Conservation (phyloP, 2,329 filamentous ascomycete genomes). For the Penicillium sp. region DNA sequence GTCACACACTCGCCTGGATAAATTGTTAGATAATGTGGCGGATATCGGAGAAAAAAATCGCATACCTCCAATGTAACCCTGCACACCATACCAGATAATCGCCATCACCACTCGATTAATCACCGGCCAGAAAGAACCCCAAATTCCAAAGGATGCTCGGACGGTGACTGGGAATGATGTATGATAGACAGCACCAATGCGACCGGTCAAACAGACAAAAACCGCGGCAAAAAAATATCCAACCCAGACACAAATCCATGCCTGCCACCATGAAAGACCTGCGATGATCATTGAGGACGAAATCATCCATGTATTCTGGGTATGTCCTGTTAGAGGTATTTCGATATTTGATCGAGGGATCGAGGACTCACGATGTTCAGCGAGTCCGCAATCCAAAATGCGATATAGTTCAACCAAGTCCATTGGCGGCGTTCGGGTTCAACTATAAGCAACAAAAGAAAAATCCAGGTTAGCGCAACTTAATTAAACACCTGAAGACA, state of each 20-base stretch:
- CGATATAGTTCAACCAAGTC: slow-evolving; percentile 84
- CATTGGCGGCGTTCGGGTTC: slow-evolving; percentile 79
- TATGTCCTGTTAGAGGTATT: slow-evolving; percentile 11
- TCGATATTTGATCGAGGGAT: background rate
- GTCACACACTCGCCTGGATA: slow-evolving; percentile 71
- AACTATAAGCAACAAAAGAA: slow-evolving; percentile 55
- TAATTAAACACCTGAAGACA: background rate
- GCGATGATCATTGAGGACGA: slow-evolving; percentile 76
- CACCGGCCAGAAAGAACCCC: slow-evolving; percentile 85
- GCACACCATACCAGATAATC: slow-evolving; percentile 82
- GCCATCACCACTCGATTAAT: slow-evolving; percentile 87
- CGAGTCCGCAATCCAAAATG: slow-evolving; percentile 81
- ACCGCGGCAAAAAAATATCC: slow-evolving; percentile 75
- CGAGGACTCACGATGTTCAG: slow-evolving; percentile 67
- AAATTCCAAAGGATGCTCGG: slow-evolving; percentile 80
- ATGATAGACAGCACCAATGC: slow-evolving; percentile 84
- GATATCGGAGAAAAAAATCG: background rate
- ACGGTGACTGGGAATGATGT: slow-evolving; percentile 83
- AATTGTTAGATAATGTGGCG: background rate
- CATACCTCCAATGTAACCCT: slow-evolving; percentile 68
- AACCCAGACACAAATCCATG: slow-evolving; percentile 83
- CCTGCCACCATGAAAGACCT: slow-evolving; percentile 88
- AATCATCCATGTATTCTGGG: slow-evolving; percentile 87
- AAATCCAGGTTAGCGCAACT: background rate
- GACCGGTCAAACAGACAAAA: slow-evolving; percentile 76